Evolutionary conservation across 2,329 filamentous ascomycete species (phyloP).

Genomic region (Periconia digitata): DNA sequence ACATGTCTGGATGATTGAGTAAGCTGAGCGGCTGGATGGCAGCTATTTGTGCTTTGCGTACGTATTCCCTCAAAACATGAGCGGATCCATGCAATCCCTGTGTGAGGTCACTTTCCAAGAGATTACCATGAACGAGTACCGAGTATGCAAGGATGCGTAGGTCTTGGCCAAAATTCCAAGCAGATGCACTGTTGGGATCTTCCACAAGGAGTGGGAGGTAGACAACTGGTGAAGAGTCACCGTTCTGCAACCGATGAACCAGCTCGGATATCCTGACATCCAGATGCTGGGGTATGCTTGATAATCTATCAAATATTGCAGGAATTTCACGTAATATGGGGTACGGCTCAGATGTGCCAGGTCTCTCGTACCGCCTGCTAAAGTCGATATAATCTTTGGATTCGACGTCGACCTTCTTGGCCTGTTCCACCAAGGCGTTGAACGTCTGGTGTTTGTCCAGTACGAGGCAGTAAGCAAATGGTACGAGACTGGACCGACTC

Average conservation of each 20-base stretch:
- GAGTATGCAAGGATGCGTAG: constrained; percentile 45
- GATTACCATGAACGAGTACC: constrained; percentile 35
- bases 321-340: constrained; percentile 1
- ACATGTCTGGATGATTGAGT: constrained; percentile 9
- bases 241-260: constrained; percentile 22
- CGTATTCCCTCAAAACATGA: constrained; percentile 38
- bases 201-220: constrained; percentile 67
- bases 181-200: constrained; percentile 45
- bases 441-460: constrained; percentile 35
- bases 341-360: not conserved
- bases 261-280: constrained; percentile 39
- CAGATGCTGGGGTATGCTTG: constrained; percentile 18
- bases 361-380: constrained; percentile 25
- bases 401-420: constrained; percentile 19
- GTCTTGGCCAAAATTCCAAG: constrained; percentile 44
- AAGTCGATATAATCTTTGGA: constrained; percentile 31
- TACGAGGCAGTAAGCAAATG: constrained; percentile 46
- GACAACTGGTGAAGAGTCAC: constrained; percentile 40
- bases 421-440: constrained; percentile 26
- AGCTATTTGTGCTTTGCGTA: constrained; percentile 39
- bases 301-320: not conserved
- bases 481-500: constrained; percentile 43
- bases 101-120: too few relatives aligned
- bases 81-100: too few relatives aligned
- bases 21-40: constrained; percentile 19